Evolutionary conservation across 2,329 filamentous ascomycete species (phyloP).

Genomic region (Phaeophleospora eucalypticola): DNA sequence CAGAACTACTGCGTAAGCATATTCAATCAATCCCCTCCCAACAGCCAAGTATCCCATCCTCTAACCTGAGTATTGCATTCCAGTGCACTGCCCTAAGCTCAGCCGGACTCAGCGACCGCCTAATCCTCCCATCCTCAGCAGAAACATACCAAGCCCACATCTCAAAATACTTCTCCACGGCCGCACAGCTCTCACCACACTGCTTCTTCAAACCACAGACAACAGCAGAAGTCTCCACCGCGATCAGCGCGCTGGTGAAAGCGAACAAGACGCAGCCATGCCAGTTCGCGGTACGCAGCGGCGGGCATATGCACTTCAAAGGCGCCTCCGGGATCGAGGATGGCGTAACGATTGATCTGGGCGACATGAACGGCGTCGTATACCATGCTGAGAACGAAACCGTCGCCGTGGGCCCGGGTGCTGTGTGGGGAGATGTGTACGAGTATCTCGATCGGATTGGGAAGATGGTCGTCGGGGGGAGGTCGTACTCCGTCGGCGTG

Average conservation of each 20-base stretch:
- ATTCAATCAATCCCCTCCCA: background rate
- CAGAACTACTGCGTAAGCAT: background rate
- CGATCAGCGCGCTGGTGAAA: slow-evolving; percentile 10
- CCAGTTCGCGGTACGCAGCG: slow-evolving; percentile 22
- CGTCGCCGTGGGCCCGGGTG: slow-evolving; percentile 34
- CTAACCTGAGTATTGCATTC: background rate
- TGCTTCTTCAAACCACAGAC: slow-evolving; percentile 12
- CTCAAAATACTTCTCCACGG: slow-evolving; percentile 14
- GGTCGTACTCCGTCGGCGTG: slow-evolving; percentile 24
- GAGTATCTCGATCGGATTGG: slow-evolving; percentile 10
- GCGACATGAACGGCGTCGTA: slow-evolving; percentile 14
- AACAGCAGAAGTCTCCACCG: slow-evolving; percentile 8
- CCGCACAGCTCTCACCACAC: slow-evolving; percentile 9
- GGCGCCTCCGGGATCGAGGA: slow-evolving; percentile 22
- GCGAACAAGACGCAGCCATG: slow-evolving; percentile 16
- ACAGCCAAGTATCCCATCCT: background rate
- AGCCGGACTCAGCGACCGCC: slow-evolving; percentile 3
- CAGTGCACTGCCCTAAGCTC: slow-evolving; percentile 1
- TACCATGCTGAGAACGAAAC: slow-evolving; percentile 13
- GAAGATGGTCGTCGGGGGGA: slow-evolving; percentile 19
- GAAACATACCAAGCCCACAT: slow-evolving; percentile 8
- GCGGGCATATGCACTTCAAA: slow-evolving; percentile 23
- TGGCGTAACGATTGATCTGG: slow-evolving; percentile 26
- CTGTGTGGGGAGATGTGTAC: slow-evolving; percentile 17
- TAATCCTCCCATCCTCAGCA: background rate